Evolutionary conservation across 2,329 filamentous ascomycete species (phyloP), one percentile per base, ranked within the genome.

Genomic region (Domatiomyces globalis): DNA sequence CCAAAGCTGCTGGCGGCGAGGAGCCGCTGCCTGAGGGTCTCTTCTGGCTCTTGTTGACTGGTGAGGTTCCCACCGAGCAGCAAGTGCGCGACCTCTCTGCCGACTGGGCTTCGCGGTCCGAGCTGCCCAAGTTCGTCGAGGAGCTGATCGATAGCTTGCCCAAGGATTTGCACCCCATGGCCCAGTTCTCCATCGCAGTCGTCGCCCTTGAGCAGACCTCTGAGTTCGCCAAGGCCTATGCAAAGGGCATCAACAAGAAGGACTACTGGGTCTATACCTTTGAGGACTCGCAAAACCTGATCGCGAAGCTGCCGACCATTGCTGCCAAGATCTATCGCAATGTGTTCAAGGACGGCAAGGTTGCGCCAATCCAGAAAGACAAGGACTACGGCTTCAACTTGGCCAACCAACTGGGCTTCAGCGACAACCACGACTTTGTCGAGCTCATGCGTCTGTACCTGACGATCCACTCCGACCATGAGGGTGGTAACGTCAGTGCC

Each of bases 81-180:
- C 92, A 98, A 79, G 92, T 96, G 66, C 89, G 89, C 70, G 89
- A 94, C 67, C 85, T 98, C 61, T 96, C 92, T 62, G 90, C 92
- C 58, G 92, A 98, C 75, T 96, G 90, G 92, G 92, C 92, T 69
- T 92, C 92, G 68, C 89, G 92, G 66, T 88, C 92, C 73, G 87
- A 94, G 66, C 76, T 98, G 62, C 92, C 92, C 75, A 94, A 94
- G 77, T 96, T 94, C 75, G 81, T 98, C 67, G 89, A 95, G 79
- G 92, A 98, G 78, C 85, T 98, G 70, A 95, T 98, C 75, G 92
- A 98, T 83, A 88, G 92, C 78, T 96, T 90, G 85, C 92, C 92
- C 64, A 92, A 79, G 76, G 88, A 94, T 73, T 87, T 98, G 63
- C 92, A 98, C 82, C 92, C 92, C 71, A 98, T 98, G 92, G 90